Conservation (phyloP, 306 rosid genomes). For the Glycyrrhiza uralensis region DNA sequence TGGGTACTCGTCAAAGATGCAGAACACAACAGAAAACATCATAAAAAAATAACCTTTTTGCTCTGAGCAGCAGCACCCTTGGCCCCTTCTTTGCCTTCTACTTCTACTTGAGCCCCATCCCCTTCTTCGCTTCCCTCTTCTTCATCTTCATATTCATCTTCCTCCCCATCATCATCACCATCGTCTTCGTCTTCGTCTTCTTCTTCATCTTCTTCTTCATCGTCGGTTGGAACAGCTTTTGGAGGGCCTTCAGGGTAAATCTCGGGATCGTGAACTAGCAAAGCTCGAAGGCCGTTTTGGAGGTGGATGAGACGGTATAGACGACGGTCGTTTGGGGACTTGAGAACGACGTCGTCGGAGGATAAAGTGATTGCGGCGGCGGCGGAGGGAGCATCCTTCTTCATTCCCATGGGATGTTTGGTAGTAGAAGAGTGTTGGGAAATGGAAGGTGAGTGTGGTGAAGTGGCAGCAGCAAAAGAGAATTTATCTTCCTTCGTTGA, state of each 20-base stretch:
- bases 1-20: background rate
- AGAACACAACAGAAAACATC: background rate
- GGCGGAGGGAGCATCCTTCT: constrained; percentile 22
- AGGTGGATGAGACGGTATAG: constrained; percentile 62
- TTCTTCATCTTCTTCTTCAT: constrained; percentile 23
- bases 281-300: constrained; percentile 69
- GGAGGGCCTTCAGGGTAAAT: constrained; percentile 64
- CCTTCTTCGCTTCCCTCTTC: constrained; percentile 35
- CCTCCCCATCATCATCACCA: background rate
- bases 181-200: background rate
- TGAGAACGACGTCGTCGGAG: constrained; percentile 57
- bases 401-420: constrained; percentile 5
- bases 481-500: background rate
- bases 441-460: background rate
- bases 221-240: constrained; percentile 13
- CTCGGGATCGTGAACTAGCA: constrained; percentile 93
- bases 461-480: background rate
- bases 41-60: constrained; percentile 60
- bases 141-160: background rate
- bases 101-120: constrained; percentile 21
- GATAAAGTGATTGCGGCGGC: constrained; percentile 23
- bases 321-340: constrained; percentile 78
- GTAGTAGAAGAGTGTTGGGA: background rate
- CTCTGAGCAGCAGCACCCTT: constrained; percentile 59
- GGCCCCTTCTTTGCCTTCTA: constrained; percentile 34